phyloP scores from a whole-genome alignment of 2,329 filamentous ascomycete genomes.

The Colletotrichum sublineola region DNA sequence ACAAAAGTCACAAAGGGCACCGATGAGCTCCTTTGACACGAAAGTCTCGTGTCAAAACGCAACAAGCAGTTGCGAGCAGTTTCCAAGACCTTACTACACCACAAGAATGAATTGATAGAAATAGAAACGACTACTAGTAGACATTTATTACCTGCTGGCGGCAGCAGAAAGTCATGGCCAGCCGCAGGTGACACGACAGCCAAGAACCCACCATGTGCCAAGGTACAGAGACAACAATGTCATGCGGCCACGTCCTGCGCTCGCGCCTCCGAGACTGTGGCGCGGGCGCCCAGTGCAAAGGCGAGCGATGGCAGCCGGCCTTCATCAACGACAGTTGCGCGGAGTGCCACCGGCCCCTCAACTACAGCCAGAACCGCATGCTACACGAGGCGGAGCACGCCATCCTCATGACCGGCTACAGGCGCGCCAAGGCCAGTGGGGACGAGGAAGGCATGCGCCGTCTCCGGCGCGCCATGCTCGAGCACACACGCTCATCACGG shows the following conservation, averaged over 20 bases:
- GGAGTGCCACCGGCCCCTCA: conserved; percentile 51
- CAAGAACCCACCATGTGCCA: conserved; percentile 45
- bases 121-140: background rate
- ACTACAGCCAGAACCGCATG: conserved; percentile 45
- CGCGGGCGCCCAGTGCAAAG: conserved; percentile 28
- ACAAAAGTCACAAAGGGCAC: background rate
- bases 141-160: too few species aligned
- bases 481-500: conserved; percentile 23
- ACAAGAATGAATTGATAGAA: conserved; percentile 2
- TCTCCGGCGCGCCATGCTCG: conserved; percentile 45
- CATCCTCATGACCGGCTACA: conserved; percentile 47
- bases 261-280: conserved; percentile 41
- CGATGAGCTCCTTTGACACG: background rate
- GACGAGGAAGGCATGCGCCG: conserved; percentile 46
- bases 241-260: conserved; percentile 47
- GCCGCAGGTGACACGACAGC: background rate
- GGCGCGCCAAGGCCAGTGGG: conserved; percentile 45
- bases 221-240: conserved; percentile 45
- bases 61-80: background rate
- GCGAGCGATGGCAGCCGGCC: conserved; percentile 19
- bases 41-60: background rate
- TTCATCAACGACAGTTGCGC: conserved; percentile 55
- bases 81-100: conserved; percentile 5
- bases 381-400: conserved; percentile 48
- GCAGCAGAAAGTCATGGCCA: background rate